Conservation (phyloP, 768 basidiomycete species). For the Amanita jacksonii region DNA sequence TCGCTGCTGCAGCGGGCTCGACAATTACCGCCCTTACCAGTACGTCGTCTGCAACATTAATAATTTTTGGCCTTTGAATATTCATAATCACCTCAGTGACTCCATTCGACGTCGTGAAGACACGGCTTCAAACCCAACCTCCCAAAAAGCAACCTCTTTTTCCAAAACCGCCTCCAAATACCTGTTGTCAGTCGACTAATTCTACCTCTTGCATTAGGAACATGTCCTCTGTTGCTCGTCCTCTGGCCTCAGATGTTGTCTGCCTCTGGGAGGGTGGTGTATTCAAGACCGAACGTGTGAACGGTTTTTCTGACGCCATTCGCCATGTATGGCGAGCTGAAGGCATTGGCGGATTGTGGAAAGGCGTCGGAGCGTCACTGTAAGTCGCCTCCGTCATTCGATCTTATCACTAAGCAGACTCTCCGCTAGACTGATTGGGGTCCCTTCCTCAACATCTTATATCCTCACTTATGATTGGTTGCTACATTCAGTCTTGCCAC, state of each 20-base stretch:
- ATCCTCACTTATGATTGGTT: constrained; percentile 96
- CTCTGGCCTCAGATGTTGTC: constrained; percentile 54
- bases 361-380: constrained; percentile 88
- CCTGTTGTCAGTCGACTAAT: constrained; percentile 63
- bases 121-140: constrained; percentile 91
- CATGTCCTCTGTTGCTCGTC: constrained; percentile 64
- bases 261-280: constrained; percentile 74
- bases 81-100: constrained; percentile 78
- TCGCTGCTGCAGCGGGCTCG: constrained; percentile 73
- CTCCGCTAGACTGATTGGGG: constrained; percentile 63
- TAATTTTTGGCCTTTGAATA: constrained; percentile 1
- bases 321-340: constrained; percentile 72
- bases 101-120: constrained; percentile 97
- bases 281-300: constrained; percentile 62
- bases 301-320: constrained; percentile 81
- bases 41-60: constrained; percentile 25
- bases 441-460: constrained; percentile 87
- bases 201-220: constrained; percentile 52
- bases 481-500: constrained; percentile 50
- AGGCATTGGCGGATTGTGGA: constrained; percentile 86
- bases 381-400: constrained; percentile 26
- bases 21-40: constrained; percentile 79
- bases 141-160: constrained; percentile 38
- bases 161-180: constrained; percentile 41
- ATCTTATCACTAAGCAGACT: constrained; percentile 10